phyloP scores from a whole-genome alignment of 2,329 filamentous ascomycete species.

The Coccinonectria pachysandricola region DNA sequence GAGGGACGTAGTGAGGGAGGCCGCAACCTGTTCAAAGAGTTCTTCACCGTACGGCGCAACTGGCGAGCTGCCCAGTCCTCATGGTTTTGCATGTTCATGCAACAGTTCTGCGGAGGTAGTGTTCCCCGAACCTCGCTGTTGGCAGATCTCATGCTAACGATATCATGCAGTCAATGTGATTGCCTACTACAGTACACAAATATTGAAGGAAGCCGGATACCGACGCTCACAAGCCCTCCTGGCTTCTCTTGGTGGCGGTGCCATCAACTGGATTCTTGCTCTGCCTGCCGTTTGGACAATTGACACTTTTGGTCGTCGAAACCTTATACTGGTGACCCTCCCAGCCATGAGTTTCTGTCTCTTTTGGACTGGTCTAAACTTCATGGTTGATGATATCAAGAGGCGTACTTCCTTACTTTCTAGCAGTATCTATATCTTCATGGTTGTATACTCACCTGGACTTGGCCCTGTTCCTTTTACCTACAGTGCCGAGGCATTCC shows the following conservation, averaged over 20 bases:
- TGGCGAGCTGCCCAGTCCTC: constrained; percentile 22
- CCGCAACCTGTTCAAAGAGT: constrained; percentile 15
- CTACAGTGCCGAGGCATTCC: constrained; percentile 28
- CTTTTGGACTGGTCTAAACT: constrained; percentile 21
- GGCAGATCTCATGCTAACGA: too few relatives aligned
- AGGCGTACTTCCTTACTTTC: constrained; percentile 20
- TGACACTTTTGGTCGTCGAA: constrained; percentile 44
- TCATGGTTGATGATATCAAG: constrained; percentile 9
- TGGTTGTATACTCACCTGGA: constrained; percentile 26
- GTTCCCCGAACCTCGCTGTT: constrained; percentile 10
- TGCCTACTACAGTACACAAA: constrained; percentile 22
- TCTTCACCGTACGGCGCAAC: constrained; percentile 21
- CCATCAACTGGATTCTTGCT: constrained; percentile 40
- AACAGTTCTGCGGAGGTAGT: constrained; percentile 35
- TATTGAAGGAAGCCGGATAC: constrained; percentile 20
- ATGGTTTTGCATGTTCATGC: constrained; percentile 27
- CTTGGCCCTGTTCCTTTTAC: constrained; percentile 28
- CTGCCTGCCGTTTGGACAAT: constrained; percentile 25
- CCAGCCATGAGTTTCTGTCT: constrained; percentile 21
- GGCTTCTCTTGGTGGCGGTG: constrained; percentile 24
- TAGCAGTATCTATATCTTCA: constrained; percentile 25
- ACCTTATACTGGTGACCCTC: constrained; percentile 27
- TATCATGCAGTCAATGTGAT: constrained; percentile 20
- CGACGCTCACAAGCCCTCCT: constrained; percentile 19
- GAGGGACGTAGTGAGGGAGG: constrained; percentile 18